Conservation (phyloP, 1,284 basidiomycete species). For the Ustilago tritici region DNA sequence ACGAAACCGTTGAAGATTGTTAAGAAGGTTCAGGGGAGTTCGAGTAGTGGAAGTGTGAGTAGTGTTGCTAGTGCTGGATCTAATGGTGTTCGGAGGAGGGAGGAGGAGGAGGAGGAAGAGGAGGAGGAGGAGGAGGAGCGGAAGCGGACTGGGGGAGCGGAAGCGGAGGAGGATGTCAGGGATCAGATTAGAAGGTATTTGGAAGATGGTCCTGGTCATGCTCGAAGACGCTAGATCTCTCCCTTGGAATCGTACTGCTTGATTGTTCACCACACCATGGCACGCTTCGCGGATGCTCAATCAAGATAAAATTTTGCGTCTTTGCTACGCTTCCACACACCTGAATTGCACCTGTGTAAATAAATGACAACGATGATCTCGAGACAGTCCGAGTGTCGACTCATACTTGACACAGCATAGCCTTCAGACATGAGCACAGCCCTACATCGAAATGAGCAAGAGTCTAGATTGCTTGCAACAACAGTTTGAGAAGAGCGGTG, state of each 20-base stretch:
- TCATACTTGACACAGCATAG: no score
- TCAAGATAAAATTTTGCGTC: no score
- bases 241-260: no score
- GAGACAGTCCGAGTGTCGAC: no score
- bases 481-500: not conserved
- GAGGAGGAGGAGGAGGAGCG: not conserved
- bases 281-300: no score
- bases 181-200: constrained; percentile 7
- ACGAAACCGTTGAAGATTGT: constrained; percentile 25
- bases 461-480: not conserved
- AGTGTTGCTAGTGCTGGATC: no score
- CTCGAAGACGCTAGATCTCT: not conserved
- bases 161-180: not conserved
- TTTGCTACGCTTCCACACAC: no score
- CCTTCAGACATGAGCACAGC: no score
- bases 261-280: no score
- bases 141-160: not conserved
- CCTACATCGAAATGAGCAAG: not conserved
- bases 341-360: no score
- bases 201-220: not conserved
- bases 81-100: not conserved
- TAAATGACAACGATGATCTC: no score
- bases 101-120: not conserved
- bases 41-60: not conserved
- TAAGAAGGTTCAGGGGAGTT: constrained; percentile 4